Base-by-base conservation (phyloP, 139 green algal species). In the Penium margaritaceum region DNA sequence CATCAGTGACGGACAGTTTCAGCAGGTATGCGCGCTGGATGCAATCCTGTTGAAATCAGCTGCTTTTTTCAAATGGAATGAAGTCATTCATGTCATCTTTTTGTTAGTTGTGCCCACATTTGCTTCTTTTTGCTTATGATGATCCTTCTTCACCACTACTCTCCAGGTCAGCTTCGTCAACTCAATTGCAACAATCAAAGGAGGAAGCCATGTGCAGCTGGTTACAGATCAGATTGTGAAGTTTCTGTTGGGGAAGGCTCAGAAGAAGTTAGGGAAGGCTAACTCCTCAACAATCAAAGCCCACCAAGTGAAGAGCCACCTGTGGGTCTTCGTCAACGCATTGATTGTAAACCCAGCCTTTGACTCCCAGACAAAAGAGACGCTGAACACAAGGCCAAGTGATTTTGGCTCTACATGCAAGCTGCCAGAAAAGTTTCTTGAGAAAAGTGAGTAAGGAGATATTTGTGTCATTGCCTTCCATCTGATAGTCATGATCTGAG, bases 281-380 rank as follows among this genome's bases (percentile, higher is more conserved):
- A 76, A 81, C 34, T 61, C 61, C 4, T 5, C 62, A 2, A 21
- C 69, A 36, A 85, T 97, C 27, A 98, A 98, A 85, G 82, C 89
- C 15, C 91, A 92, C 80, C 96, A 97, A 86, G 88, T 98, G 38
- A 95, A 95, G 77, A 97, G 96, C 85, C 93, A 99, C 84, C 80
- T 98, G 14, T 96, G 88, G 88, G 85, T 99, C 6, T 99, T 99
- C 75, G 80, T 98, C 74, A 99, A 98, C 81, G 88, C 86, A n/a
- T 80, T 92, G 67, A 91, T 99, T 30, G 92, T 96, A 71, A 99
- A 99, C 79, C 95, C 95, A 5, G 90, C 95, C 3, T 99, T 99
- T 72, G 95, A 99, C 82, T 96, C 90, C 0, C 93, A 97, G 90
- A 98, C 93, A 32, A 99, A 99, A 76, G 94, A 99, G 79, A 97